Evolutionary conservation across 1,284 basidiomycete genomes (phyloP), one percentile per base, ranked within the genome.

Genomic region (Clitocybe nebularis): DNA sequence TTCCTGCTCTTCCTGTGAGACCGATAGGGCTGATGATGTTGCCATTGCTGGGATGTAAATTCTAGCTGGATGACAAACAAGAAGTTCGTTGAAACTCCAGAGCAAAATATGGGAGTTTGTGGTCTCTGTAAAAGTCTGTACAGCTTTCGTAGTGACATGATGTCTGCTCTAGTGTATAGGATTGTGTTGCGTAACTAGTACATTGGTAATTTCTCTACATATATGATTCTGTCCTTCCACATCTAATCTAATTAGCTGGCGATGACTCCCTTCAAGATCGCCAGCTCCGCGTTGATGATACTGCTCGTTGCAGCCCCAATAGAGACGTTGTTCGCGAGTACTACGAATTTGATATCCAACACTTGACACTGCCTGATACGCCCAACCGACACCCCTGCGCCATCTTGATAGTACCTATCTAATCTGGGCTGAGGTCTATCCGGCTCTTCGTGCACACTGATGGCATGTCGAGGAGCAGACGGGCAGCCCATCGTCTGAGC

Each of bases 261-360:
- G 32, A 81, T 57, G 41, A 85, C 68, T 8, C 89, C 91, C 67
- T 89, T 92, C 43, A 87, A 66, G 3, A 95, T 79, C n/a, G 93
- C 94, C 28, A 90, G 71, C 73, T 99, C 95, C 3, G 95, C 96
- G 63, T 99, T 99, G 63, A 99, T 95, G 62, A 99, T 91, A 47
- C 90, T 93, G 56, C 89, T 93, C 34, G 96, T 99, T 38, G 96
- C 95, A 7, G 95, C 95, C 5, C 96, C 95, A 52, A 99, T 90
- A 55, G 86, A 85, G 49, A 98, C 94, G 59, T 99, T 99, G 67
- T 98, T 96, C 48, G 86, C 80, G 45, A 99, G 73, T 34, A 93
- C 89, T 29, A 98, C 89, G 62, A 99, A 97, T 72, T 95, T 95
- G 74, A 96, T 78, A 63, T 99, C 96, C 44, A 99, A 65, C 17